Evolutionary conservation across 129 eudicot species (phyloP), one percentile per base, ranked within the genome.

Genomic region (Artemisia annua): DNA sequence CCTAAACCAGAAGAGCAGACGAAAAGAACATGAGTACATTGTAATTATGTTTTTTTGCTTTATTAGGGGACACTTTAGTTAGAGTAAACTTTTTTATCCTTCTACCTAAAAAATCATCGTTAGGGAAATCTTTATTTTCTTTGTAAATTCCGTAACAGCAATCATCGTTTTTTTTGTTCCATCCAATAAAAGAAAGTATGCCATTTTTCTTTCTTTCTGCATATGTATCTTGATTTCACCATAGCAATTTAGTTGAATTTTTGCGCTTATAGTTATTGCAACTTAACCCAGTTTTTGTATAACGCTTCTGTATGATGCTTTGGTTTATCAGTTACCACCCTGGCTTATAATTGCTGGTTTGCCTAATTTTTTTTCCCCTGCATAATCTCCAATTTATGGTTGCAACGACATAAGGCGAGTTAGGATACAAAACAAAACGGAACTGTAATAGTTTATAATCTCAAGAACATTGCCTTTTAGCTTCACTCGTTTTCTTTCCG

Each of bases 1-100:
- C 87, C 82, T 74, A 74, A 75, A 80, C 83, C 79, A 75, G 87
- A 77, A 78, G 87, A 80, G 63, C 15, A 19, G 63, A 19, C 63
- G 63, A 57, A 57, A 57, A 57, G 30, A 26, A 57, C 14, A 39
- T 39, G 46, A 39, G 46, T 39, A 57, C 32, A 55, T 5, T 61
- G 66, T 61, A 61, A 61, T 13, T 61, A 61, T 61, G 66, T 26
- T 61, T 61, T 59, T 22, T 57, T 57, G 63, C 32, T 57, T 19
- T 11, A 61, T 61, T 61, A 13, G 19, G 19, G 46, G 44, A 60
- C 44, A 10, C 7, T 0, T 24, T 60, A 26, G 66, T 14, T 60
- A 26, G 18, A 61, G 7, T 24, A 61, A 28, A 61, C 46, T 28
- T 61, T 13, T 52, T 12, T 28, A 2, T 5, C 10, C 66, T 61